Evolutionary conservation across 2,329 filamentous ascomycete genomes (phyloP).

Genomic region (Talaromyces sp.): DNA sequence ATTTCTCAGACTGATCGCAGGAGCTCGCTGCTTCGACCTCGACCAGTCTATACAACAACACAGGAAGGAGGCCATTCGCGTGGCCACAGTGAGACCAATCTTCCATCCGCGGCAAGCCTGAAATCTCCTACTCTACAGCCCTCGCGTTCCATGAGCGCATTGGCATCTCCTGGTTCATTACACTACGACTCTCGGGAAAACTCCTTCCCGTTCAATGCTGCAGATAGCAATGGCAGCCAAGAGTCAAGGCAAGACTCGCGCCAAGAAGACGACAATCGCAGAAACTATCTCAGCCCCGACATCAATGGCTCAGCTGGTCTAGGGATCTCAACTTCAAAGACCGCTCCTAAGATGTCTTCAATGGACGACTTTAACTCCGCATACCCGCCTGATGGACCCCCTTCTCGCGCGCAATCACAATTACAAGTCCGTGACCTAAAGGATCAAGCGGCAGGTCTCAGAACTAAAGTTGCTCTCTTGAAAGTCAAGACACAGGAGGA

Average conservation of each 20-base stretch:
- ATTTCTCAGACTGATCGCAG: constrained; percentile 37
- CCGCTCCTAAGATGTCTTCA: constrained; percentile 22
- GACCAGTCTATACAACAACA: constrained; percentile 30
- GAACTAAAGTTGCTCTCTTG: constrained; percentile 75
- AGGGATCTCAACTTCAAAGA: constrained; percentile 25
- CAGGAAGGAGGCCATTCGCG: constrained; percentile 50
- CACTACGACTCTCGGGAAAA: constrained; percentile 29
- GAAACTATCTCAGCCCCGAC: constrained; percentile 1
- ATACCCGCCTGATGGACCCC: constrained; percentile 38
- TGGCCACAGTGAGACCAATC: constrained; percentile 57
- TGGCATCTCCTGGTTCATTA: constrained; percentile 33
- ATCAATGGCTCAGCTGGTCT: constrained; percentile 12
- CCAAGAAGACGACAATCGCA: constrained; percentile 46
- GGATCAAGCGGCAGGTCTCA: constrained; percentile 79
- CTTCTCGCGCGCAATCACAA: constrained; percentile 65
- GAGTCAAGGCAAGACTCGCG: constrained; percentile 47
- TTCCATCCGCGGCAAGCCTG: constrained; percentile 37
- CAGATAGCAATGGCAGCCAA: constrained; percentile 23
- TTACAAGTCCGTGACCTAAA: constrained; percentile 69
- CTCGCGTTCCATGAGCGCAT: constrained; percentile 60
- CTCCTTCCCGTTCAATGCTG: constrained; percentile 31
- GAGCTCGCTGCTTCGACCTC: constrained; percentile 44
- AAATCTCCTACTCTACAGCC: constrained; percentile 35
- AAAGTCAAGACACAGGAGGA: constrained; percentile 75
- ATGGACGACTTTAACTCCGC: constrained; percentile 33